A percentile compares a stretch with the other conserved stretches of the same genome.
These are phyloP conservation scores for Phylloporus sp. DNA, from an alignment of 768 basidiomycete species.

Conservation along the genomic window DNA sequence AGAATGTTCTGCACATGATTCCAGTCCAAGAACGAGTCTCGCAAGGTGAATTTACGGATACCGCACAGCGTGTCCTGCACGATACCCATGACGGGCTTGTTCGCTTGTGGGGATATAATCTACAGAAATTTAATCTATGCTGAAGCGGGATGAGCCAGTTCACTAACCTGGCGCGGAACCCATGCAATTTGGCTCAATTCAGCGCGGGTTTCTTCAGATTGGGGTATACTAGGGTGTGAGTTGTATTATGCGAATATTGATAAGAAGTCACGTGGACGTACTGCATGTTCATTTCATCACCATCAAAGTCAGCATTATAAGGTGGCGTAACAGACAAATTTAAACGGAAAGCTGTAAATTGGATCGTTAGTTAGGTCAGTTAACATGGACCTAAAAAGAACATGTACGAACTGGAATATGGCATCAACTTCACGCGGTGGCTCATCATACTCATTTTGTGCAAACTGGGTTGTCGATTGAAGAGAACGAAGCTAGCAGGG, in stretches of 20 bases:
- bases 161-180: constrained; percentile 88
- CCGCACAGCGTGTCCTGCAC: constrained; percentile 99
- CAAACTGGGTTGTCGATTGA: constrained; percentile 96
- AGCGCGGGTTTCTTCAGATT: constrained; percentile 96
- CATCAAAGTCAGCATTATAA: constrained; percentile 99
- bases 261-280: constrained; percentile 43
- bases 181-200: constrained; percentile 98
- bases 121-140: constrained; percentile 28
- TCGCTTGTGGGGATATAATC: constrained; percentile 99
- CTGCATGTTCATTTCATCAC: constrained; percentile 99
- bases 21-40: constrained; percentile 96
- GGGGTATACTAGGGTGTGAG: constrained; percentile 70
- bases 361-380: constrained; percentile 16
- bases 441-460: constrained; percentile 99
- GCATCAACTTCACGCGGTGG: constrained; percentile 95
- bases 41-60: constrained; percentile 93
- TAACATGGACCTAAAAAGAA: not conserved
- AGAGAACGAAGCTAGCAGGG: constrained; percentile 42
- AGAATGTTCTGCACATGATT: constrained; percentile 94
- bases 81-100: constrained; percentile 99
- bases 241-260: constrained; percentile 6
- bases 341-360: constrained; percentile 78
- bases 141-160: not conserved
- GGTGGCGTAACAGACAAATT: constrained; percentile 98
- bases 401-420: constrained; percentile 82